phyloP scores from a whole-genome alignment of 106 monocot genomes.

The Amphibolis antarctica region DNA sequence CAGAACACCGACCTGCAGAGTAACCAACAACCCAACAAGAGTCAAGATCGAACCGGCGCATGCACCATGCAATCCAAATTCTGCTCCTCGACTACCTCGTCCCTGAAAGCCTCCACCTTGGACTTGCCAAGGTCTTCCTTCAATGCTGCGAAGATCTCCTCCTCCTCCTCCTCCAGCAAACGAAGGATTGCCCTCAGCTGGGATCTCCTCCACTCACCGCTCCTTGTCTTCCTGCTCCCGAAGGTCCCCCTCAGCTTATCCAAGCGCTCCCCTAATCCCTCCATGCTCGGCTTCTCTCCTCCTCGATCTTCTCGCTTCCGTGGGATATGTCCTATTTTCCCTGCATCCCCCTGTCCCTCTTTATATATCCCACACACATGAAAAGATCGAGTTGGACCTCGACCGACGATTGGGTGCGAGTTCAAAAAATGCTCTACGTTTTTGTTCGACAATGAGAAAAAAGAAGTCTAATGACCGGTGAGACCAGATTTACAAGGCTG shows the following conservation, averaged over 20 bases:
- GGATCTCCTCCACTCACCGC: constrained; percentile 20
- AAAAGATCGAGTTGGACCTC: too few species aligned
- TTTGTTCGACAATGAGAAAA: too few species aligned
- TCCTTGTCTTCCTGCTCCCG: constrained; percentile 27
- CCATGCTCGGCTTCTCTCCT: neutral
- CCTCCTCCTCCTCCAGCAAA: constrained; percentile 20
- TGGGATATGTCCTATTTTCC: too few species aligned
- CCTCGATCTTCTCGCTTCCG: neutral
- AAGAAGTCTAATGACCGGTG: too few species aligned
- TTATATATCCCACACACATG: too few species aligned
- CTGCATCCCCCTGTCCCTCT: too few species aligned
- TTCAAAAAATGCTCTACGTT: too few species aligned
- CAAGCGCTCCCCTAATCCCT: neutral
- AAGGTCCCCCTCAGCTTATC: constrained; percentile 12
- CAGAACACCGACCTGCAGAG: constrained; percentile 17
- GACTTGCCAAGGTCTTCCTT: constrained; percentile 27
- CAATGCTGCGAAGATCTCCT: constrained; percentile 17
- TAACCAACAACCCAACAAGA: neutral
- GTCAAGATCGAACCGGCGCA: neutral
- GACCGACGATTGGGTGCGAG: too few species aligned
- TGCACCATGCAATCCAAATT: neutral
- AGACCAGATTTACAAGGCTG: too few species aligned
- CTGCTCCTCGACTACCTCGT: constrained; percentile 28
- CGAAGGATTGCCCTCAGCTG: constrained; percentile 17
- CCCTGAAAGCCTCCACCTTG: constrained; percentile 22